phyloP scores from a whole-genome alignment of 2,329 filamentous ascomycete genomes.

The Herpotrichia juniperi region DNA sequence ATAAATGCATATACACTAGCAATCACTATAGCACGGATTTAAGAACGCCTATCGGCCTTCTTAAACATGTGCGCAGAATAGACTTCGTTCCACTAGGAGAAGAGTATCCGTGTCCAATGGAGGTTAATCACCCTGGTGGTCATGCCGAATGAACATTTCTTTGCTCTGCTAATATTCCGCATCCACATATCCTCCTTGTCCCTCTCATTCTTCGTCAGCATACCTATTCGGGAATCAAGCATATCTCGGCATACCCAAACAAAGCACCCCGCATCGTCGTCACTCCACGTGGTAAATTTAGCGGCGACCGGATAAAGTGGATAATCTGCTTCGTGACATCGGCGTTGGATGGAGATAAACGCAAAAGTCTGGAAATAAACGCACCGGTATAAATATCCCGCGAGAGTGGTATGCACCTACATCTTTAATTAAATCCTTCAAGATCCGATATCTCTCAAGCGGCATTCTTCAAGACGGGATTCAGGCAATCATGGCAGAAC shows the following conservation, averaged over 20 bases:
- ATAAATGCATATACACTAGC: too few relatives aligned
- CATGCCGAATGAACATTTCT: not conserved
- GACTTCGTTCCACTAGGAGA: too few relatives aligned
- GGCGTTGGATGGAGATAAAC: not conserved
- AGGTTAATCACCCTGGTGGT: not conserved
- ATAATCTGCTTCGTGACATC: conserved; percentile 6
- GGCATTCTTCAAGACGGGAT: not conserved
- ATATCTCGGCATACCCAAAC: conserved; percentile 24
- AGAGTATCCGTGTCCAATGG: too few relatives aligned
- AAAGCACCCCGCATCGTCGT: conserved; percentile 20
- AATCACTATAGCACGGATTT: too few relatives aligned
- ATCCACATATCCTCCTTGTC: not conserved
- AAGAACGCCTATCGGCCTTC: too few relatives aligned
- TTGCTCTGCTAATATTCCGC: not conserved
- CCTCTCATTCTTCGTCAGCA: not conserved
- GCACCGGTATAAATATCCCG: conserved; percentile 3
- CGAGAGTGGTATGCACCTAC: not conserved
- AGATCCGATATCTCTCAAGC: too few relatives aligned
- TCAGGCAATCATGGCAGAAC: conserved; percentile 19
- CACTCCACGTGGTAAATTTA: conserved; percentile 15
- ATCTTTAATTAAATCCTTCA: too few relatives aligned
- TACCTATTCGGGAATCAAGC: not conserved
- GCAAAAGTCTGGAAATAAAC: not conserved
- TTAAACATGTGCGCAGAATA: too few relatives aligned
- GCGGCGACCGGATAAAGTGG: conserved; percentile 28